phyloP scores from a whole-genome alignment of 2,329 filamentous ascomycete genomes.

The Epichloe festucae region DNA sequence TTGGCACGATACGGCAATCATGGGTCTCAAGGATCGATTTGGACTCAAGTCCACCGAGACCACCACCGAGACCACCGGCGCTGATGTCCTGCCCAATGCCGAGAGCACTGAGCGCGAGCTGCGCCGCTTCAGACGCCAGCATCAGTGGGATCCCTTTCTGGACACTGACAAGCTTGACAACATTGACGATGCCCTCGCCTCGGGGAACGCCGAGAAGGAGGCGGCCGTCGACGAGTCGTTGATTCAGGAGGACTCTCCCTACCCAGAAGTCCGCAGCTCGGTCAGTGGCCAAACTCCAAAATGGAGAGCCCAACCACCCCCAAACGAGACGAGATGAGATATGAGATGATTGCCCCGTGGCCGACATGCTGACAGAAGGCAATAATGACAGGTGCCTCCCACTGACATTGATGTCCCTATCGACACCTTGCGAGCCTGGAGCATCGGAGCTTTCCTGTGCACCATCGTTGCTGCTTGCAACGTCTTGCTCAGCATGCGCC shows the following conservation, averaged over 20 bases:
- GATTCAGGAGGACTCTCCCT: conserved; percentile 38
- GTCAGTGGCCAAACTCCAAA: conserved; percentile 6
- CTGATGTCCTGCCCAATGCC: conserved; percentile 10
- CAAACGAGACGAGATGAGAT: too few relatives aligned
- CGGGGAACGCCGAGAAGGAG: conserved; percentile 31
- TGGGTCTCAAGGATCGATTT: conserved; percentile 13
- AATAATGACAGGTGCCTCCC: conserved; percentile 13
- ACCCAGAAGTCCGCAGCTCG: conserved; percentile 15
- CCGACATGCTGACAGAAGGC: neutral
- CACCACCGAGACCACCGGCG: conserved; percentile 8
- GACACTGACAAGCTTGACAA: conserved; percentile 38
- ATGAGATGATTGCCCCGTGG: neutral
- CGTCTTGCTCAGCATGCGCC: conserved; percentile 36
- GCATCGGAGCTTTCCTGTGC: conserved; percentile 42
- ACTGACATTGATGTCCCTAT: conserved; percentile 40
- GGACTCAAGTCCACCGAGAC: conserved; percentile 8
- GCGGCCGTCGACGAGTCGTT: conserved; percentile 31
- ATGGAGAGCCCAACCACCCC: too few relatives aligned
- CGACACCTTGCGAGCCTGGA: conserved; percentile 48
- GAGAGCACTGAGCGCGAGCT: conserved; percentile 16
- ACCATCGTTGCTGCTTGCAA: conserved; percentile 46
- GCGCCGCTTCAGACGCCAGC: conserved; percentile 33
- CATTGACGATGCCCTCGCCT: conserved; percentile 33
- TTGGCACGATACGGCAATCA: conserved; percentile 5
- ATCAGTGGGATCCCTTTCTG: conserved; percentile 45